These are phyloP conservation scores for Thelephora aurantiotincta DNA, from an alignment of 768 basidiomycete genomes.

Conservation along the genomic window DNA sequence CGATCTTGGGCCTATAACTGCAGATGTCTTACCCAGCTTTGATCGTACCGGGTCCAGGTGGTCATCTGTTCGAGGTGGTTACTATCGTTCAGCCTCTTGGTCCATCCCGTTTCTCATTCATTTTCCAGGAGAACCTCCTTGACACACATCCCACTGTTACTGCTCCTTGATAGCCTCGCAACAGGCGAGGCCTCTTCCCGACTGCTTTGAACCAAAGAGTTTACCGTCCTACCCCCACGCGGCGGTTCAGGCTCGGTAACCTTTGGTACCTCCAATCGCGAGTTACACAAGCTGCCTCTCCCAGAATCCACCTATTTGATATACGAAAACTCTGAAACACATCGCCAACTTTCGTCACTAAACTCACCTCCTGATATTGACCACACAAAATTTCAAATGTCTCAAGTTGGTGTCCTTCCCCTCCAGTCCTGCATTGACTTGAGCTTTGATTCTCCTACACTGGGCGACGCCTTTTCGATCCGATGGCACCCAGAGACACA, in stretches of 20 bases:
- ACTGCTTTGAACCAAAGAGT: conserved; percentile 33
- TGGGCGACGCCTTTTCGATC: neutral
- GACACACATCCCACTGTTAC: conserved; percentile 22
- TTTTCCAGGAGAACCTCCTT: conserved; percentile 65
- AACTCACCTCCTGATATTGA: neutral
- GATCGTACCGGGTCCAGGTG: conserved; percentile 32
- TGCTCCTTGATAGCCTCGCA: conserved; percentile 4
- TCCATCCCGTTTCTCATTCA: conserved; percentile 3
- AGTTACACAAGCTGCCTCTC: conserved; percentile 9
- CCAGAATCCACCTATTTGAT: too few relatives aligned
- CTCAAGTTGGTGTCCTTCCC: conserved; percentile 37
- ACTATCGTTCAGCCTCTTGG: conserved; percentile 1
- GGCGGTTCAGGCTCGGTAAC: conserved; percentile 50
- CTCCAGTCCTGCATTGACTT: conserved; percentile 17
- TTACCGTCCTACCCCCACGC: conserved; percentile 49
- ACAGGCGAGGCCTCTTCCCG: conserved; percentile 55
- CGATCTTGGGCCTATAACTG: neutral
- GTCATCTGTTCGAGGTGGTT: conserved; percentile 60
- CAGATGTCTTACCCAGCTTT: conserved; percentile 1
- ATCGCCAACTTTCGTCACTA: neutral
- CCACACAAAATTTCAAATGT: conserved; percentile 25
- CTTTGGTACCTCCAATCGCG: conserved; percentile 21
- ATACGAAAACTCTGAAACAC: conserved; percentile 1
- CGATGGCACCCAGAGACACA: conserved; percentile 1
- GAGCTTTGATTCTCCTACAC: conserved; percentile 11